Base-by-base conservation (phyloP, 139 green algal genomes). In the Zygnema cylindricum region DNA sequence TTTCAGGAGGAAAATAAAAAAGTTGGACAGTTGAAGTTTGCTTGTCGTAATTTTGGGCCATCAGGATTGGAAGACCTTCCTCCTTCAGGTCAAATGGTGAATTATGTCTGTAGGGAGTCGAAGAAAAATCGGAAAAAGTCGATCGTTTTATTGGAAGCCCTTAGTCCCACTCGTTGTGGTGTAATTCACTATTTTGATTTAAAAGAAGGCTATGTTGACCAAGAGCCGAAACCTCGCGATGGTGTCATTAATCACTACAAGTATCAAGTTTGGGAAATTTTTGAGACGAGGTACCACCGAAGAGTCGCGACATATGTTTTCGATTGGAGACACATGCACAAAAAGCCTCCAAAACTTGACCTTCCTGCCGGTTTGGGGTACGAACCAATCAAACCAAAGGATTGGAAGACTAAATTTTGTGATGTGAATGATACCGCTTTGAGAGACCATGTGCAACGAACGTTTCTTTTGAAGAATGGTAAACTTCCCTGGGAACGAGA, bases 221-320 rank as follows among this genome's bases (percentile, higher is more conserved):
- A n/a, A n/a, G n/a, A n/a, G n/a, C n/a, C n/a, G n/a, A n/a, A n/a
- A n/a, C n/a, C n/a, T n/a, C 73, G 23, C 73, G 21, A 35, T 40
- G 21, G 73, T 0, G n/a, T 33, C 82, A 87, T 87, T 41, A 87
- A 87, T 1, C 82, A 87, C 42, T 87, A 82, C 82, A 87, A 87
- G 42, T 87, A 82, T 33, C 82, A 82, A 36, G 82, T 87, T 42
- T 87, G 82, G 82, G 82, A 85, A 1, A 40, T 63, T 39, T 87
- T 87, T 23, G 11, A 43, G 22, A 35, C 21, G 22, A 85, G 82
- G 42, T 87, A 82, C 22, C 82, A 36, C 39, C 30, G 55, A 43
- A 41, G 82, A 33, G 82, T 87, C 32, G 82, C 82, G 0, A 87
- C 82, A 38, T 87, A 54, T 43, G 69, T 82, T 0, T 57, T 69